Conservation (phyloP, 345 rosid genomes). For the Physaria fendleri region DNA sequence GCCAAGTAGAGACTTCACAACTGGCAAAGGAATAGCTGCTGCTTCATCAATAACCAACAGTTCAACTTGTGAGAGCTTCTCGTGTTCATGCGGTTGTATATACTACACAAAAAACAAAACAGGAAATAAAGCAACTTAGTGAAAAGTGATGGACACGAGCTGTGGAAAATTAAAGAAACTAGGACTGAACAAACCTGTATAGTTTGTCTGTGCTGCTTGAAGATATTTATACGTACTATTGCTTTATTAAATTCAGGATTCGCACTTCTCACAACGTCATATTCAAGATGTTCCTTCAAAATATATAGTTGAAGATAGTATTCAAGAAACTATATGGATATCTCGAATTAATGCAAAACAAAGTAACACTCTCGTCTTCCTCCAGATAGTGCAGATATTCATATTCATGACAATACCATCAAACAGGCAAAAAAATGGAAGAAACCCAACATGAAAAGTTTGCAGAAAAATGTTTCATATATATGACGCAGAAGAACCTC, state of each 20-base stretch:
- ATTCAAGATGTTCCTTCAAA: constrained; percentile 77
- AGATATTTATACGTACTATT: constrained; percentile 74
- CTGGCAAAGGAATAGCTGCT: constrained; percentile 95
- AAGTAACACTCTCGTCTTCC: not conserved
- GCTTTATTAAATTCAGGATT: constrained; percentile 76
- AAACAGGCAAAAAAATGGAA: not conserved
- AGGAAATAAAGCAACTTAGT: constrained; percentile 10
- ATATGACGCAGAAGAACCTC: not conserved
- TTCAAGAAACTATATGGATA: constrained; percentile 3
- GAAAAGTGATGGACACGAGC: not conserved
- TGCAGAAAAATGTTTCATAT: not conserved
- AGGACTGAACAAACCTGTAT: constrained; percentile 80
- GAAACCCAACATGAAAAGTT: not conserved
- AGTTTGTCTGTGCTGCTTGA: constrained; percentile 90
- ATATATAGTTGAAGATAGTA: not conserved
- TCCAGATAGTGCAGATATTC: not conserved
- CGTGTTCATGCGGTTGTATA: constrained; percentile 91
- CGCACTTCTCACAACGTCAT: constrained; percentile 75
- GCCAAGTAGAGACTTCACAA: constrained; percentile 87
- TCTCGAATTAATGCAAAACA: not conserved
- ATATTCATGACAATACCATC: not conserved
- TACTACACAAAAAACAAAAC: constrained; percentile 44
- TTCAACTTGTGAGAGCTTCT: constrained; percentile 97
- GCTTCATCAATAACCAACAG: constrained; percentile 96
- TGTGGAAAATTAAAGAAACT: constrained; percentile 42